Conservation (phyloP, 2,329 filamentous ascomycete species). For the Phaeosphaeria sp. region DNA sequence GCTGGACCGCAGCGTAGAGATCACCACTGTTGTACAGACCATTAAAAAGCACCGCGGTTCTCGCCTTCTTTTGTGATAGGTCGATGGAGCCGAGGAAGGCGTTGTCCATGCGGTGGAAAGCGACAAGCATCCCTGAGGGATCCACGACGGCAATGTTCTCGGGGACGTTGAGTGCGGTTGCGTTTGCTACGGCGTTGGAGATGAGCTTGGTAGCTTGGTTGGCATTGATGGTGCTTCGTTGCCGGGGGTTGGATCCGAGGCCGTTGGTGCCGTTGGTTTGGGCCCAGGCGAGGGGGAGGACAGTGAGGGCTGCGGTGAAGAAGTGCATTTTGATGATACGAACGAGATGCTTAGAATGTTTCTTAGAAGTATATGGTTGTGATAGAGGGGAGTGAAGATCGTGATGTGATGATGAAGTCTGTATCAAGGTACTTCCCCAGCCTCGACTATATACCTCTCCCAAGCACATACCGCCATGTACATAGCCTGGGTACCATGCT, state of each 20-base stretch:
- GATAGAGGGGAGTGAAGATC: not conserved
- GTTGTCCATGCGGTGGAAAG: conserved; percentile 39
- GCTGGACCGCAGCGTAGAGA: conserved; percentile 21
- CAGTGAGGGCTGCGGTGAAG: conserved; percentile 10
- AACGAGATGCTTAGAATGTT: too few relatives aligned
- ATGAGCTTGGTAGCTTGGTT: conserved; percentile 34
- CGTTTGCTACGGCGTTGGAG: conserved; percentile 25
- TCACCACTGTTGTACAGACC: conserved; percentile 21
- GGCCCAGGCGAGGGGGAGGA: conserved; percentile 14
- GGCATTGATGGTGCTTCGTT: conserved; percentile 27
- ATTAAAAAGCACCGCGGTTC: conserved; percentile 37
- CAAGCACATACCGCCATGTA: not conserved
- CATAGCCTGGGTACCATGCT: not conserved
- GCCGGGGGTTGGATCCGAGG: conserved; percentile 26
- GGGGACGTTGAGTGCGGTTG: conserved; percentile 28
- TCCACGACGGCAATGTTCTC: conserved; percentile 41
- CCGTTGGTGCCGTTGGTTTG: conserved; percentile 31
- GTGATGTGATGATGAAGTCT: not conserved
- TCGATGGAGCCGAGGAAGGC: conserved; percentile 37
- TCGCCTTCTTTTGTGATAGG: conserved; percentile 37
- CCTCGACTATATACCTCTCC: not conserved
- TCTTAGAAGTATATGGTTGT: not conserved
- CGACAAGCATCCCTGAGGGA: conserved; percentile 34
- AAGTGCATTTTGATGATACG: not conserved
- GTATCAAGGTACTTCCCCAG: not conserved